Conservation (phyloP, 1,284 basidiomycete genomes). For the Papiliotrema nemorosa region DNA sequence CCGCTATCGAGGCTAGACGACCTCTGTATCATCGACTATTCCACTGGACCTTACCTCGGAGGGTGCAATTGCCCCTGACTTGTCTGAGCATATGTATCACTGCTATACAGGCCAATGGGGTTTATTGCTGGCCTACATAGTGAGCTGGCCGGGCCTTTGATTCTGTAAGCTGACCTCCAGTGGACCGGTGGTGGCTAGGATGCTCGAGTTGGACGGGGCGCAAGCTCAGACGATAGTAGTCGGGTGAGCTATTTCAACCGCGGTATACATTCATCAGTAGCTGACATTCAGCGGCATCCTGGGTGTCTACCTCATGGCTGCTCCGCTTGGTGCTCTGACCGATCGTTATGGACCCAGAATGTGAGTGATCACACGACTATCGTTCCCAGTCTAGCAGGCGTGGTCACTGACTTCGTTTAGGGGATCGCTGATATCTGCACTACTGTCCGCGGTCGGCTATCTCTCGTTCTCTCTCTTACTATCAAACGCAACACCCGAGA, state of each 20-base stretch:
- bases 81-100: constrained; percentile 36
- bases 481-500: constrained; percentile 14
- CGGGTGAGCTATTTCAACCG: constrained; percentile 26
- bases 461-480: constrained; percentile 40
- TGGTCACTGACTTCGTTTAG: constrained; percentile 12
- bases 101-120: constrained; percentile 48
- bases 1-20: constrained; percentile 25
- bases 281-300: constrained; percentile 39
- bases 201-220: constrained; percentile 32
- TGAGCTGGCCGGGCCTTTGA: constrained; percentile 12
- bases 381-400: background rate
- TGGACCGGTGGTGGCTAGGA: constrained; percentile 42
- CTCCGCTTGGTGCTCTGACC: constrained; percentile 43
- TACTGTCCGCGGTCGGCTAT: constrained; percentile 40
- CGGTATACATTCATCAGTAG: background rate
- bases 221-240: constrained; percentile 48
- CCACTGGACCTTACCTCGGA: constrained; percentile 25
- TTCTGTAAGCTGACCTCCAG: constrained; percentile 12
- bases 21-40: constrained; percentile 22
- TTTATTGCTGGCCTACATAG: constrained; percentile 50
- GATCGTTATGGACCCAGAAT: constrained; percentile 46
- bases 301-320: constrained; percentile 48
- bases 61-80: constrained; percentile 30
- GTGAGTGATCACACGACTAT: constrained; percentile 17
- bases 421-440: constrained; percentile 41